A percentile compares a stretch with the other conserved stretches of the same genome.
phyloP scores from a whole-genome alignment of 371 early-diverging fungal genomes.

The Mortierella sp. region DNA sequence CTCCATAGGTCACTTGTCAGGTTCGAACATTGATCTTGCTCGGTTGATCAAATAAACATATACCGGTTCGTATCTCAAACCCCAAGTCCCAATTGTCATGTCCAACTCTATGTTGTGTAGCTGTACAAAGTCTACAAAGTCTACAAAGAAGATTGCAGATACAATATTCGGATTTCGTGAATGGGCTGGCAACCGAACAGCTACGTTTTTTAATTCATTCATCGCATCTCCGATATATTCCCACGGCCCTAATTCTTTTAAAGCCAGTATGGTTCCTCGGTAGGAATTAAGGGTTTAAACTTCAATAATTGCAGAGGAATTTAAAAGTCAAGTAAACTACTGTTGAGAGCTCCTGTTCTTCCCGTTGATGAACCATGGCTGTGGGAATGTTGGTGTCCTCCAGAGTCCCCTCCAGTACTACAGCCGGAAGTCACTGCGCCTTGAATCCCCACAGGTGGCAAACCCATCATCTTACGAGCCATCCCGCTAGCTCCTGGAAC shows the following conservation, averaged over 20 bases:
- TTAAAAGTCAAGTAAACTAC: slow-evolving; percentile 40
- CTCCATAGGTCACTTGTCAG: neutral
- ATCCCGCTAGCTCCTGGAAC: slow-evolving; percentile 53
- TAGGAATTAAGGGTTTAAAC: neutral
- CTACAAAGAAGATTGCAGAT: neutral
- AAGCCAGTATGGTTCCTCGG: neutral
- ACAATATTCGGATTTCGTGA: too few species aligned
- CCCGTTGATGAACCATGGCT: slow-evolving; percentile 3
- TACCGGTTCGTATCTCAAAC: neutral
- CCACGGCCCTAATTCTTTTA: neutral
- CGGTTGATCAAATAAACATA: neutral
- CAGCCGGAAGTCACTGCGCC: slow-evolving; percentile 43
- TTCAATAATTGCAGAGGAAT: neutral
- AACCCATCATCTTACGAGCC: slow-evolving; percentile 56
- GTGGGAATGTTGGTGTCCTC: slow-evolving; percentile 28
- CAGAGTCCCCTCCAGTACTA: slow-evolving; percentile 29
- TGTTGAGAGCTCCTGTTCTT: slow-evolving; percentile 9
- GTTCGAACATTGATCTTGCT: neutral
- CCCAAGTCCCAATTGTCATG: too few species aligned
- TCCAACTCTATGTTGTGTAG: neutral
- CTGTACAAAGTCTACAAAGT: neutral
- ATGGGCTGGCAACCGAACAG: neutral
- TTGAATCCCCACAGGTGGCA: slow-evolving; percentile 43
- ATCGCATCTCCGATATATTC: neutral
- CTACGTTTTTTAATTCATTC: neutral